A percentile compares a stretch with the other conserved stretches of the same genome.
These are phyloP conservation scores for Alopecurus myosuroides DNA, from an alignment of 176 grass and related monocot genomes.

Conservation along the genomic window DNA sequence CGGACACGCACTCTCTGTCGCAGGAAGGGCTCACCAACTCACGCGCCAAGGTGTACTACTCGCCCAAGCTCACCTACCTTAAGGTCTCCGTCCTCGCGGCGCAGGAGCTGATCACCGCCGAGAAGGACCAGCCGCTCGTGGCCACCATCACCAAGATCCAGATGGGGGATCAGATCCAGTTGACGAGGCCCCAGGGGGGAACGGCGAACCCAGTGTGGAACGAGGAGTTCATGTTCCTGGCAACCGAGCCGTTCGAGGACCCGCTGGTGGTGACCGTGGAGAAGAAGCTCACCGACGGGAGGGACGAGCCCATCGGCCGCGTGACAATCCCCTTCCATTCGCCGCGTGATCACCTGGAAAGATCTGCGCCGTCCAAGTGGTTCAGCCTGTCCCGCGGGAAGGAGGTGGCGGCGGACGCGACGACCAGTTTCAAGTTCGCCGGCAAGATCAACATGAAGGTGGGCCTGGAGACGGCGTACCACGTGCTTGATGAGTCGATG, in stretches of 20 bases:
- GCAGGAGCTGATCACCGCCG: constrained; percentile 50
- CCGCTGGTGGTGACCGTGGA: constrained; percentile 59
- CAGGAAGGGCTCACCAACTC: constrained; percentile 25
- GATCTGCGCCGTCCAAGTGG: constrained; percentile 44
- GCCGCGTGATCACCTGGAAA: constrained; percentile 32
- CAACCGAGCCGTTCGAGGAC: constrained; percentile 59
- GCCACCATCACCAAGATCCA: not conserved
- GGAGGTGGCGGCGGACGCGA: constrained; percentile 18
- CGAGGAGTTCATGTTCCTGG: constrained; percentile 60
- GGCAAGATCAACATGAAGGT: constrained; percentile 58
- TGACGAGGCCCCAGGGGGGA: not conserved
- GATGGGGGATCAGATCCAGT: constrained; percentile 5
- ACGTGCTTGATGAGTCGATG: constrained; percentile 73
- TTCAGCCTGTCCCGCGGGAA: constrained; percentile 41
- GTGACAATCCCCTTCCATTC: constrained; percentile 26
- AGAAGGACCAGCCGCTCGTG: constrained; percentile 19
- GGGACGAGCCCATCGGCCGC: constrained; percentile 41
- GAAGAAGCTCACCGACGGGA: constrained; percentile 26
- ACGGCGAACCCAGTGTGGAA: no score
- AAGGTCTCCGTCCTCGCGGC: constrained; percentile 44
- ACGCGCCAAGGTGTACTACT: constrained; percentile 68
- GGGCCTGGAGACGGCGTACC: constrained; percentile 69
- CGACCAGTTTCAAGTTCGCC: constrained; percentile 19
- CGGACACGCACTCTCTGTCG: constrained; percentile 47
- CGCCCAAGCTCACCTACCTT: constrained; percentile 60